Conservation (phyloP, 2,329 filamentous ascomycete genomes). For the Furcasterigmium furcatum region DNA sequence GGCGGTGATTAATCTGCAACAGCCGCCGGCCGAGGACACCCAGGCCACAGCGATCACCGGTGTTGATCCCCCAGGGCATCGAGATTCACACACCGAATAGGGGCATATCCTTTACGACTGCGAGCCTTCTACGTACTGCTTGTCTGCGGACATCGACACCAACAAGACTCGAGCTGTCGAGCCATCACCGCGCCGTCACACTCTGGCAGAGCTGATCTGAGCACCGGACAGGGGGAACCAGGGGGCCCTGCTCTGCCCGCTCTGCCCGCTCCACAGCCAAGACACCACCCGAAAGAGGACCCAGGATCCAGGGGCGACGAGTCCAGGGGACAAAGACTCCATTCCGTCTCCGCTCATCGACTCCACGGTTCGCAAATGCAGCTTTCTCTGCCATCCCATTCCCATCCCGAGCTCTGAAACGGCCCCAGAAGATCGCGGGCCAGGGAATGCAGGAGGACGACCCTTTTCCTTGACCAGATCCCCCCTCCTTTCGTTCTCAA, state of each 20-base stretch:
- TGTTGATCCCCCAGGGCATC: neutral
- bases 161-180: too few relatives aligned
- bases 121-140: neutral
- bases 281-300: neutral
- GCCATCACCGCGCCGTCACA: too few relatives aligned
- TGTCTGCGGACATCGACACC: too few relatives aligned
- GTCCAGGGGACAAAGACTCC: too few relatives aligned
- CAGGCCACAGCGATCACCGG: too few relatives aligned
- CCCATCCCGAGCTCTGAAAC: conserved; percentile 3
- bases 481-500: too few relatives aligned
- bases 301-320: too few relatives aligned
- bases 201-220: too few relatives aligned
- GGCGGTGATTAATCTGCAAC: conserved; percentile 4
- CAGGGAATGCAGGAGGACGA: neutral
- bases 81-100: too few relatives aligned
- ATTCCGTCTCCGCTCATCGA: neutral
- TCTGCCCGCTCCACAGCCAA: neutral
- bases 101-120: neutral
- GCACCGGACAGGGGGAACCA: neutral
- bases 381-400: conserved; percentile 1
- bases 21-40: neutral
- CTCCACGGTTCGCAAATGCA: neutral
- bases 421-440: conserved; percentile 1
- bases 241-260: neutral
- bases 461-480: too few relatives aligned